A percentile compares a stretch with the other conserved stretches of the same genome.
Evolutionary conservation across 495 filamentous ascomycete species (phyloP).

Genomic region (Saxophila tyrrhenica): DNA sequence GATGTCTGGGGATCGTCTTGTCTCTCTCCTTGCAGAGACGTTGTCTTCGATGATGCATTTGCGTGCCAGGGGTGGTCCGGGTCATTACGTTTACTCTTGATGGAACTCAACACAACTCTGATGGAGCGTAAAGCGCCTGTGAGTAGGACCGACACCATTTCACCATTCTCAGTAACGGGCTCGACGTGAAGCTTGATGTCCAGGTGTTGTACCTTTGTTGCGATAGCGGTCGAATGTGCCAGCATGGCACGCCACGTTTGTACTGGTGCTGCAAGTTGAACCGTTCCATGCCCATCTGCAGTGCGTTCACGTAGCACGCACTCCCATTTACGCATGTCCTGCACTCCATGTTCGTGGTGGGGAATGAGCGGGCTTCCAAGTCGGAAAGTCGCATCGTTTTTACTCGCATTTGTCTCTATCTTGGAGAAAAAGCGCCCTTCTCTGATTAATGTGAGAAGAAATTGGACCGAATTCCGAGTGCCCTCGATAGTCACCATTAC

Average conservation of each 20-base stretch:
- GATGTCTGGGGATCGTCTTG: too few relatives aligned
- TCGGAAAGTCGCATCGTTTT: neutral
- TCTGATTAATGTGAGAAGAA: neutral
- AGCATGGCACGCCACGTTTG: too few relatives aligned
- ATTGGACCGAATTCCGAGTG: too few relatives aligned
- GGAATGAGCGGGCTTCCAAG: neutral
- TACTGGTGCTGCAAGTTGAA: neutral
- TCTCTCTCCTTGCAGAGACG: too few relatives aligned
- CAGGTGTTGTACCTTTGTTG: neutral
- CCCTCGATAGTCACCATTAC: too few relatives aligned
- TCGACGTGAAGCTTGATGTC: neutral
- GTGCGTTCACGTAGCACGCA: neutral
- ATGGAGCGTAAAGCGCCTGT: too few relatives aligned
- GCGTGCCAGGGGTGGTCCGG: too few relatives aligned
- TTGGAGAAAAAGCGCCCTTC: too few relatives aligned
- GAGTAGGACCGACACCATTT: neutral
- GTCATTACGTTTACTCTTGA: too few relatives aligned
- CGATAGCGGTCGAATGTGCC: neutral
- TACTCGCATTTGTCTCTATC: too few relatives aligned
- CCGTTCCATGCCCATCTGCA: neutral
- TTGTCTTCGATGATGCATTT: too few relatives aligned
- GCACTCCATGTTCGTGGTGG: neutral
- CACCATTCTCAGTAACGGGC: neutral
- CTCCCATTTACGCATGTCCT: neutral
- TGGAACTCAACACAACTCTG: too few relatives aligned